Evolutionary conservation across 140 eudicot species (phyloP).

Genomic region (Stevia rebaudiana): DNA sequence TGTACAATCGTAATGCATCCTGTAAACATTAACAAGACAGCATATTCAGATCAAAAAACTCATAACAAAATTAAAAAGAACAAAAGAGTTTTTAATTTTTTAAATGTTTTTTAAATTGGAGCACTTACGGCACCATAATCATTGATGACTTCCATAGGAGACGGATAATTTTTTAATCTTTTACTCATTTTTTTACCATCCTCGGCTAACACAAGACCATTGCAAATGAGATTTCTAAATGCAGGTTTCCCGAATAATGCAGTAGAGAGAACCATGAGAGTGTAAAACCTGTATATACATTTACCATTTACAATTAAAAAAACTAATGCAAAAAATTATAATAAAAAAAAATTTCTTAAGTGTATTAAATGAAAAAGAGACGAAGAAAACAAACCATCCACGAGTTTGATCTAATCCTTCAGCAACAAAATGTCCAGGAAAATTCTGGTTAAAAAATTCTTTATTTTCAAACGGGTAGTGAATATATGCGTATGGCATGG

Average conservation of each 20-base stretch:
- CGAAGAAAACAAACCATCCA: conserved; percentile 61
- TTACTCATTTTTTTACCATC: conserved; percentile 99
- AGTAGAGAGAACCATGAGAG: conserved; percentile 90
- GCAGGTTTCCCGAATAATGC: conserved; percentile 91
- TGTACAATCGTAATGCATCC: conserved; percentile 87
- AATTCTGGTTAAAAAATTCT: conserved; percentile 59
- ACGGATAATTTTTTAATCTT: conserved; percentile 81
- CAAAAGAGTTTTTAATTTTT: not conserved
- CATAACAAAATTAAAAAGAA: not conserved
- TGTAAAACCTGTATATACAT: conserved; percentile 62
- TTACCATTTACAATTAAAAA: not conserved
- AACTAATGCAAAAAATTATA: not conserved
- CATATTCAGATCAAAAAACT: conserved; percentile 6
- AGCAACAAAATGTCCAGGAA: conserved; percentile 98
- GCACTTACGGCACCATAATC: conserved; percentile 86
- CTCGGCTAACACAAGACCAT: conserved; percentile 97
- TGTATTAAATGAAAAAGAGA: not conserved
- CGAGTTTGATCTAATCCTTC: conserved; percentile 99
- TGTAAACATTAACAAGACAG: conserved; percentile 23
- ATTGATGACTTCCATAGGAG: conserved; percentile 74
- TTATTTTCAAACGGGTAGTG: conserved; percentile 94
- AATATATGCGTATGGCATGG: conserved; percentile 97
- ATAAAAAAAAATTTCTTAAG: not conserved
- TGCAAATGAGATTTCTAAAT: conserved; percentile 88
- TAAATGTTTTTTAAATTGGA: not conserved